Conservation (phyloP, 352 stramenopile genomes). For the Pythium brachiatum region DNA sequence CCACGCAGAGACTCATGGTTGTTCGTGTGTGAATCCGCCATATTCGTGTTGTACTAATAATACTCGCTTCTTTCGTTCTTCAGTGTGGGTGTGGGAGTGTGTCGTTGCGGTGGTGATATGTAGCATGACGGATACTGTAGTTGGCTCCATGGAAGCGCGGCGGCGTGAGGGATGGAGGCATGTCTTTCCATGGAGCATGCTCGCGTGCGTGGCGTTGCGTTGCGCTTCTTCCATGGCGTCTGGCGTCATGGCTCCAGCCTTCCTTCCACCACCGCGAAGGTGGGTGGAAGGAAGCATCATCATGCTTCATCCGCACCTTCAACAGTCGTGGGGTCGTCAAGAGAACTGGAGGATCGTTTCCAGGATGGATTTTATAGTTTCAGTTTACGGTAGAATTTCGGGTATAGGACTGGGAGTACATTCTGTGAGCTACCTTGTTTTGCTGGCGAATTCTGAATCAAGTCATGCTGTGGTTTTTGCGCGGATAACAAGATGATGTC, state of each 20-base stretch:
- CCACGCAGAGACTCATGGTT: too few species aligned
- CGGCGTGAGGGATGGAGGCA: background rate
- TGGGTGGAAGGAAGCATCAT: background rate
- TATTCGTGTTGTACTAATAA: too few species aligned
- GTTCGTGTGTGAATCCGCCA: too few species aligned
- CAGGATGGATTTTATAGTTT: constrained; percentile 18
- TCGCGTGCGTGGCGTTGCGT: constrained; percentile 11
- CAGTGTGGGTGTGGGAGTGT: too few species aligned
- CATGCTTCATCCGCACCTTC: background rate
- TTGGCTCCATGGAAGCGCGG: background rate
- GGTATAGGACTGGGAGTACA: too few species aligned
- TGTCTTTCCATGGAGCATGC: constrained; percentile 12
- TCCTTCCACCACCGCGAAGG: background rate
- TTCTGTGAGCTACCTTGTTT: background rate
- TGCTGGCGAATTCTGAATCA: too few species aligned
- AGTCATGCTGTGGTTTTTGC: too few species aligned
- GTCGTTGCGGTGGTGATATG: constrained; percentile 1
- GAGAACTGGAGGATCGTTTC: background rate
- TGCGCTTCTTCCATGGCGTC: constrained; percentile 19
- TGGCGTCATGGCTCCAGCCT: constrained; percentile 12
- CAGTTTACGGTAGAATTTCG: constrained; percentile 6
- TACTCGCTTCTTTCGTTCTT: too few species aligned
- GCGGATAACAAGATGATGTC: constrained; percentile 3
- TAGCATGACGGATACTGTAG: too few species aligned
- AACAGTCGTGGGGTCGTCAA: background rate